phyloP scores from a whole-genome alignment of 2,329 filamentous ascomycete genomes.

The Colletotrichum spinosum region DNA sequence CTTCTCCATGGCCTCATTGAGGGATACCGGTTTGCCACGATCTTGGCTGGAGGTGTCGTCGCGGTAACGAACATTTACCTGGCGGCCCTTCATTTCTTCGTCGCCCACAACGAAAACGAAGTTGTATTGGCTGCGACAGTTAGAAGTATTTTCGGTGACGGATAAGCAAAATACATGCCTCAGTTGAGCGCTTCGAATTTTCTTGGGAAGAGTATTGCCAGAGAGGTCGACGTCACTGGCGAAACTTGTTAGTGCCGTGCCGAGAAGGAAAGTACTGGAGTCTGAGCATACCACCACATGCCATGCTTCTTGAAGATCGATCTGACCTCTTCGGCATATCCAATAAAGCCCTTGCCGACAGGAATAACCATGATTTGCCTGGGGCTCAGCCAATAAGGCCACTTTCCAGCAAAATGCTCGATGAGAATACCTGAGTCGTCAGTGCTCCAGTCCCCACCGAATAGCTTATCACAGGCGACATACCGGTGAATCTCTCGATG shows the following conservation, averaged over 20 bases:
- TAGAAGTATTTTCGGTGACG: constrained; percentile 35
- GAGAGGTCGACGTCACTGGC: constrained; percentile 72
- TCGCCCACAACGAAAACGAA: constrained; percentile 66
- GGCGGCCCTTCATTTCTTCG: constrained; percentile 69
- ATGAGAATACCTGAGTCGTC: constrained; percentile 78
- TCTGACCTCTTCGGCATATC: constrained; percentile 82
- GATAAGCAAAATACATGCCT: constrained; percentile 66
- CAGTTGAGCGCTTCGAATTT: constrained; percentile 85
- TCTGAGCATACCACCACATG: constrained; percentile 70
- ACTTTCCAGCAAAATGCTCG: constrained; percentile 88
- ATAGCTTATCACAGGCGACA: neutral
- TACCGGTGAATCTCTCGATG: constrained; percentile 58
- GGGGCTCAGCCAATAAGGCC: constrained; percentile 91
- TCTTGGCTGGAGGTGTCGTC: constrained; percentile 72
- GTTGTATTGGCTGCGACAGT: constrained; percentile 34
- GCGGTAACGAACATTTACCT: constrained; percentile 73
- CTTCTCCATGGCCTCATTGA: constrained; percentile 69
- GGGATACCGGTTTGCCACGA: constrained; percentile 68
- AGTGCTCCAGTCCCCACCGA: constrained; percentile 1
- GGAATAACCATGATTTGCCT: constrained; percentile 73
- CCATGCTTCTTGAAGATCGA: constrained; percentile 73
- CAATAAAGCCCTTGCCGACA: constrained; percentile 77
- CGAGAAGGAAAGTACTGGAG: constrained; percentile 40
- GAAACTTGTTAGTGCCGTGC: neutral
- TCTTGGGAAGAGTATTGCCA: constrained; percentile 88